A percentile compares a stretch with the other conserved stretches of the same genome.
These are phyloP conservation scores for Dictyostelium firmibasis DNA, from an alignment of 78 protist species.

Conservation along the genomic window DNA sequence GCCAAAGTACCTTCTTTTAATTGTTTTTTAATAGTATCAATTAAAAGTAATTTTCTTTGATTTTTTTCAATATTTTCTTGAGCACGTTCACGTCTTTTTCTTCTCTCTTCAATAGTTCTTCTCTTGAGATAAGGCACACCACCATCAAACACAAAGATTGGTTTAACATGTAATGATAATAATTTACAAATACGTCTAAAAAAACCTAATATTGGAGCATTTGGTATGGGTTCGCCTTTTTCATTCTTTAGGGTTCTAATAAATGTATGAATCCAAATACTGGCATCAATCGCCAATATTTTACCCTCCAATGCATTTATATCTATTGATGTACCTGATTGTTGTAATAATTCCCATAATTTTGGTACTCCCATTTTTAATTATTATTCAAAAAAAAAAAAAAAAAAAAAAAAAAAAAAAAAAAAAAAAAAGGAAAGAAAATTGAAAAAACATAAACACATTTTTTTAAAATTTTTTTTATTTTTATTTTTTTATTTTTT, in stretches of 20 bases:
- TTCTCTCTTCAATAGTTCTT: conserved; percentile 58
- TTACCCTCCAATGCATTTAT: background rate
- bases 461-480: background rate
- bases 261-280: conserved; percentile 62
- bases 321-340: conserved; percentile 27
- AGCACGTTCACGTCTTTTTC: conserved; percentile 53
- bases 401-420: background rate
- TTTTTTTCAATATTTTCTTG: conserved; percentile 22
- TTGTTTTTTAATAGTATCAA: conserved; percentile 32
- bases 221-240: conserved; percentile 46
- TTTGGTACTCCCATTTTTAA: conserved; percentile 67
- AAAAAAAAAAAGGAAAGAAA: background rate
- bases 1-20: background rate
- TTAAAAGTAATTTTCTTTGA: conserved; percentile 23
- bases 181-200: conserved; percentile 59
- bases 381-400: background rate
- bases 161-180: conserved; percentile 18
- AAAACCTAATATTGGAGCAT: conserved; percentile 66
- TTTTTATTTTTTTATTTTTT: background rate
- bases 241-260: conserved; percentile 26
- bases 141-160: conserved; percentile 76
- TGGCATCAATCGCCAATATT: conserved; percentile 51
- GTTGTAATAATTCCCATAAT: conserved; percentile 68
- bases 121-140: conserved; percentile 36
- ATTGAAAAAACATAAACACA: too few relatives aligned